These are phyloP conservation scores for Hypomyces perniciosus DNA, from an alignment of 2,329 filamentous ascomycete genomes.

Conservation along the genomic window DNA sequence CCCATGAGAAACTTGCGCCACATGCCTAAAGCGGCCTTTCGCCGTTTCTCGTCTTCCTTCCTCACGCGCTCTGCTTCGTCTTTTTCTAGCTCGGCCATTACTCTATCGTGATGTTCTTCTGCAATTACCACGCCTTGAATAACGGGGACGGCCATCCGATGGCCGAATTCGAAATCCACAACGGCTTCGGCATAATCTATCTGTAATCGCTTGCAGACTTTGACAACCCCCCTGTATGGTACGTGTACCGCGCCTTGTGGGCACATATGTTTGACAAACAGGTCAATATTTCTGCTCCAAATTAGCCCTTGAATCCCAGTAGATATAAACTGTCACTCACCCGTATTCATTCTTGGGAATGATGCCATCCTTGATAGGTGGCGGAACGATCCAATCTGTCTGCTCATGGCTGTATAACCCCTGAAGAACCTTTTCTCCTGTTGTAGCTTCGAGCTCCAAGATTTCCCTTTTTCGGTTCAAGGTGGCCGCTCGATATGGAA, in stretches of 20 bases:
- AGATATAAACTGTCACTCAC: conserved; percentile 19
- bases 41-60: conserved; percentile 78
- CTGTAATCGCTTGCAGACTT: conserved; percentile 74
- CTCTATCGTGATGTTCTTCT: conserved; percentile 64
- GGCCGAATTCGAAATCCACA: conserved; percentile 92
- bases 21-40: conserved; percentile 63
- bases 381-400: conserved; percentile 92
- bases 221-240: conserved; percentile 67
- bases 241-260: conserved; percentile 78
- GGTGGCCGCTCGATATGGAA: conserved; percentile 87
- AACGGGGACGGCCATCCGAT: conserved; percentile 87
- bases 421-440: conserved; percentile 78
- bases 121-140: conserved; percentile 88
- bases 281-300: conserved; percentile 68
- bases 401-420: conserved; percentile 78
- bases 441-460: conserved; percentile 73
- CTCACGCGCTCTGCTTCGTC: conserved; percentile 69
- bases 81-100: conserved; percentile 73
- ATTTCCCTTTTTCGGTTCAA: conserved; percentile 82
- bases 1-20: conserved; percentile 90
- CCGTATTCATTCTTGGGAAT: conserved; percentile 95
- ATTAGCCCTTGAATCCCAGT: conserved; percentile 16
- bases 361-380: conserved; percentile 73
- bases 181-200: conserved; percentile 93
- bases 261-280: conserved; percentile 91